Evolutionary conservation across 1,284 basidiomycete species (phyloP).

Genomic region (Sanghuangporus weigelae): DNA sequence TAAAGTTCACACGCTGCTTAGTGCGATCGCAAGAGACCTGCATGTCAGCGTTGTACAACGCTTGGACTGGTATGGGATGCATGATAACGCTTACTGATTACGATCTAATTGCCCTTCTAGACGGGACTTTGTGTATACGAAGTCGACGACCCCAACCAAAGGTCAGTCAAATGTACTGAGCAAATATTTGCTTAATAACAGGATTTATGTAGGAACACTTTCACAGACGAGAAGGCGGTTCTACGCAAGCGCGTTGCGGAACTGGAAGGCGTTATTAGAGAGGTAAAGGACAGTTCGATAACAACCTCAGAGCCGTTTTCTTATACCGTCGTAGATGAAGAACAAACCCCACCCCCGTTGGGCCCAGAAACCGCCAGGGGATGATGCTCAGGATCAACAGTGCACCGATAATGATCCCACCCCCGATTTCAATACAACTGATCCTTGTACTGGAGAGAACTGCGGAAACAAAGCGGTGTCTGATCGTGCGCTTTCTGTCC

Average conservation of each 20-base stretch:
- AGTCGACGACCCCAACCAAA: conserved; percentile 69
- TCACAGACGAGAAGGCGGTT: conserved; percentile 54
- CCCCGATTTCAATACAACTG: not conserved
- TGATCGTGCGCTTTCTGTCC: not conserved
- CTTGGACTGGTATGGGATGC: conserved; percentile 52
- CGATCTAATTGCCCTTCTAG: conserved; percentile 30
- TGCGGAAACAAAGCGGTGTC: not conserved
- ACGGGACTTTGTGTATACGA: conserved; percentile 83
- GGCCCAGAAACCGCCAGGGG: conserved; percentile 32
- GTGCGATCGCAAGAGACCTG: conserved; percentile 67
- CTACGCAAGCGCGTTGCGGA: conserved; percentile 75
- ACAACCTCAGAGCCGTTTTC: conserved; percentile 11
- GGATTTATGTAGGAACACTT: conserved; percentile 24
- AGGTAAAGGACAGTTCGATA: conserved; percentile 36
- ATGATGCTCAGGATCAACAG: conserved; percentile 21
- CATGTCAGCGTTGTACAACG: conserved; percentile 67
- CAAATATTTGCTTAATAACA: not conserved
- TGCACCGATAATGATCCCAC: not conserved
- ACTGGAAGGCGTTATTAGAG: conserved; percentile 77
- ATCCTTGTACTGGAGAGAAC: not conserved
- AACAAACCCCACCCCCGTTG: conserved; percentile 70
- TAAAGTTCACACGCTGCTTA: conserved; percentile 23
- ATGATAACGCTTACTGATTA: not conserved
- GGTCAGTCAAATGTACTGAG: conserved; percentile 25
- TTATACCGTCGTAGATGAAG: conserved; percentile 42